Evolutionary conservation across 2,329 filamentous ascomycete species (phyloP), one percentile per base, ranked within the genome.

Genomic region (Ustulina deusta): DNA sequence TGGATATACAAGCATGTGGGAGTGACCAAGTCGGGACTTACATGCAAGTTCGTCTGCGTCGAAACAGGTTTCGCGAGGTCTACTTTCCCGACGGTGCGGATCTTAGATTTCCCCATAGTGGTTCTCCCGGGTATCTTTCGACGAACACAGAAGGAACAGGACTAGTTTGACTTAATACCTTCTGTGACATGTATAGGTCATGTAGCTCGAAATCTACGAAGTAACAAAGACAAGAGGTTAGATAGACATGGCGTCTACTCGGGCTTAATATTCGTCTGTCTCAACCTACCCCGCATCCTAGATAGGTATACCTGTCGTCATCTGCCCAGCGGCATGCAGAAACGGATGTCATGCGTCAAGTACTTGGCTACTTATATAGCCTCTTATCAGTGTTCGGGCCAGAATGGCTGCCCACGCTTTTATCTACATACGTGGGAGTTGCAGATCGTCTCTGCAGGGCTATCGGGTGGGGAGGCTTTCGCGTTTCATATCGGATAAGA

Each of bases 81-180:
- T 49, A 95, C 91, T 77, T 91, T 91, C 63, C 91, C 87, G 20
- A 89, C 90, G 40, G 89, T 92, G 64, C 93, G 88, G 72, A 95
- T 90, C 44, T 81, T 87, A 1, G 76, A 73, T 68, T 76, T 80
- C 63, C 77, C 78, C 81, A 81, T 82, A 29, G 15, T 42, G 38
- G 7, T 42, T 46, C 11, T 55, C 13, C 42, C 17, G 9, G 22
- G 13, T 57, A 55, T 61, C 34, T 36, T 61, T 20, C 11, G 10
- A 48, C 34, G 5, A 59, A 20, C 6, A 36, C 15, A 32, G 17
- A 10, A 27, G 5, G 32, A 42, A 38, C 6, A 29, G 13, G n/a
- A 22, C 3, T 2, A 6, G 4, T 29, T 52, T 38, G 22, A 11
- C 4, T 25, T 13, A 4, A 38, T 57, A 11, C 11, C 7, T 27